Conservation (phyloP, 1,284 basidiomycete genomes). For the Moniliella sp. region DNA sequence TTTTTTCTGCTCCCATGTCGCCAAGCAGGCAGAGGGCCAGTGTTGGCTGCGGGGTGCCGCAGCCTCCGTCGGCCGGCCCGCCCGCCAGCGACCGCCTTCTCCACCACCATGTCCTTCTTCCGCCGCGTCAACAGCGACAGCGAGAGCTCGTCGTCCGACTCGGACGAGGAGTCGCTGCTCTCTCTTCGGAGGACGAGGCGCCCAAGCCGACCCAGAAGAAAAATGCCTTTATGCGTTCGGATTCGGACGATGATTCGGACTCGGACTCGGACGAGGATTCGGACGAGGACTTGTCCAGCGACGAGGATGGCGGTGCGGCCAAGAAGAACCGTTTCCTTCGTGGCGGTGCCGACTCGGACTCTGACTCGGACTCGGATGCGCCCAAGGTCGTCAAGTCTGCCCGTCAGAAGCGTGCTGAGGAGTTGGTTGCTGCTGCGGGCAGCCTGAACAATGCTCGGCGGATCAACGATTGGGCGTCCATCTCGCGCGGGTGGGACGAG, state of each 20-base stretch:
- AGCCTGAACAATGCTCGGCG: conserved; percentile 81
- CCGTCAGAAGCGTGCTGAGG: conserved; percentile 61
- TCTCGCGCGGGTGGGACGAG: conserved; percentile 86
- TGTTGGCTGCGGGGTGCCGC: too few relatives aligned
- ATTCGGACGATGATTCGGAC: conserved; percentile 8
- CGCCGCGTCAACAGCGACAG: conserved; percentile 30
- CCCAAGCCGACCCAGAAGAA: conserved; percentile 10
- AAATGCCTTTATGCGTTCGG: conserved; percentile 9
- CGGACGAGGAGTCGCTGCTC: conserved; percentile 27
- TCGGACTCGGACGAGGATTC: conserved; percentile 5
- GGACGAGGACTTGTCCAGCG: conserved; percentile 3
- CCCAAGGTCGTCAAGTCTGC: conserved; percentile 59
- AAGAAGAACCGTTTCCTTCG: conserved; percentile 23
- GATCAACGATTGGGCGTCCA: conserved; percentile 77
- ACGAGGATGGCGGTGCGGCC: neutral
- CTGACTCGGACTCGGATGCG: conserved; percentile 47
- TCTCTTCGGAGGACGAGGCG: conserved; percentile 23
- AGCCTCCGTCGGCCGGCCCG: too few relatives aligned
- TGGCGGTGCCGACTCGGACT: conserved; percentile 38
- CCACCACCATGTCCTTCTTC: conserved; percentile 31
- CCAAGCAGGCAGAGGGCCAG: too few relatives aligned
- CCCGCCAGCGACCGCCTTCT: too few relatives aligned
- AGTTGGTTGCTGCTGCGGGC: conserved; percentile 68
- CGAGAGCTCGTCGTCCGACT: conserved; percentile 27
- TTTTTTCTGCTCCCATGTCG: too few relatives aligned